Percentiles rank a stretch among this genome's conserved stretches.
phyloP scores from a whole-genome alignment of 306 rosid genomes.

The Abrus precatorius region DNA sequence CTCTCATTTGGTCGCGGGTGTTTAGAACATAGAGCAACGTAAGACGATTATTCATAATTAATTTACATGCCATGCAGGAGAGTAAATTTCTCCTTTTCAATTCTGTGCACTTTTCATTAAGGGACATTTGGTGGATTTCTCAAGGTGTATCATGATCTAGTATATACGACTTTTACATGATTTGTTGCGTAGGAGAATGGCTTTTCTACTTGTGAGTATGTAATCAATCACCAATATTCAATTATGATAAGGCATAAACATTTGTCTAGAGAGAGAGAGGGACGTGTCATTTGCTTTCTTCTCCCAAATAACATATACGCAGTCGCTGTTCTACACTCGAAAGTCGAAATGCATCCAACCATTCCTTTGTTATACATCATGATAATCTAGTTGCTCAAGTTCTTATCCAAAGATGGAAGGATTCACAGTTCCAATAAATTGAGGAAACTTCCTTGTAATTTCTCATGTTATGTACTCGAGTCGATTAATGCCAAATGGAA shows the following conservation, averaged over 20 bases:
- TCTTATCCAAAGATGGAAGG: background rate
- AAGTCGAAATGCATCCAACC: background rate
- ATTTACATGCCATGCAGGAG: too few relatives aligned
- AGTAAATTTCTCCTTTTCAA: too few relatives aligned
- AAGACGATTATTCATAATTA: too few relatives aligned
- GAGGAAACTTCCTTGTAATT: slow-evolving; percentile 10
- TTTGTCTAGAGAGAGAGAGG: background rate
- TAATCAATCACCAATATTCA: background rate
- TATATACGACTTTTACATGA: too few relatives aligned
- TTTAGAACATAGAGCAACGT: too few relatives aligned
- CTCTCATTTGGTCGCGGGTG: too few relatives aligned
- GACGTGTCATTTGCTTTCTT: background rate
- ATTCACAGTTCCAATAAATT: background rate
- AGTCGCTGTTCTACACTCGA: background rate
- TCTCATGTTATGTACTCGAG: background rate
- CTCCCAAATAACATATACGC: background rate
- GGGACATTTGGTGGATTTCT: too few relatives aligned
- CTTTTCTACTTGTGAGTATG: background rate
- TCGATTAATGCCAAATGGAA: too few relatives aligned
- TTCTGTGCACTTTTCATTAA: too few relatives aligned
- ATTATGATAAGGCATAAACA: too few relatives aligned
- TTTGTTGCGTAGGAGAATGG: too few relatives aligned
- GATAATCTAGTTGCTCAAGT: background rate
- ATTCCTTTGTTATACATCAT: background rate
- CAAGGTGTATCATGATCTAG: too few relatives aligned